Evolutionary conservation across 352 stramenopile species (phyloP), one percentile per base, ranked within the genome.

Genomic region (Phytophthora sp.): DNA sequence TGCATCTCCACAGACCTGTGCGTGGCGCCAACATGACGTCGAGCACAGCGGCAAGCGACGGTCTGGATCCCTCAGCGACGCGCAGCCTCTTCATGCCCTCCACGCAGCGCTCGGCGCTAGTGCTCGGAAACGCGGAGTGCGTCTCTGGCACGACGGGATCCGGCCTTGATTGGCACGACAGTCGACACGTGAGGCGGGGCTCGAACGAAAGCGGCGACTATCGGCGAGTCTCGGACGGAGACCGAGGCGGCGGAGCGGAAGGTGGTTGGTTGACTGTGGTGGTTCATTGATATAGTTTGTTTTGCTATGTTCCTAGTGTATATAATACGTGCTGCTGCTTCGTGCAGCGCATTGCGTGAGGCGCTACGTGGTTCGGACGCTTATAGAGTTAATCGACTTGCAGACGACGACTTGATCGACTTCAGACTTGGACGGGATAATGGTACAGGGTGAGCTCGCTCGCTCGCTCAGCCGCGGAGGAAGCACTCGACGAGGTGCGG

Each of bases 401-500:
- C 17, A 31, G 3, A 21, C n/a, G n/a, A n/a, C n/a, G n/a, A 49
- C 28, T 43, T 43, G 9, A 15, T 43, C 12, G 17, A 43, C 37
- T 24, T 43, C 15, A 41, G 17, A 24, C 7, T 8, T n/a, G n/a
- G 35, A 43, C 9, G 31, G 24, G n/a, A n/a, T n/a, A n/a, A 38
- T 52, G 8, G 15, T 41, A 42, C 17, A 42, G 12, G 12, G 21
- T 26, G 12, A 3, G 39, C 2, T 38, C 31, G n/a, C 26, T 23
- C 49, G 50, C 24, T 30, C 15, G 39, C 10, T 26, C 21, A 64
- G 15, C 13, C 11, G 12, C 67, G 74, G 18, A 82, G 66, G 54
- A 82, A 82, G 32, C 63, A 26, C 61, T 82, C 74, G 41, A 82
- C 53, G 26, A 79, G 54, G 51, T 75, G 60, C 13, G 74, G 74